Percentiles rank a stretch among this genome's conserved stretches.
These are phyloP conservation scores for Misopates orontium DNA, from an alignment of 257 asterid genomes.

Conservation along the genomic window DNA sequence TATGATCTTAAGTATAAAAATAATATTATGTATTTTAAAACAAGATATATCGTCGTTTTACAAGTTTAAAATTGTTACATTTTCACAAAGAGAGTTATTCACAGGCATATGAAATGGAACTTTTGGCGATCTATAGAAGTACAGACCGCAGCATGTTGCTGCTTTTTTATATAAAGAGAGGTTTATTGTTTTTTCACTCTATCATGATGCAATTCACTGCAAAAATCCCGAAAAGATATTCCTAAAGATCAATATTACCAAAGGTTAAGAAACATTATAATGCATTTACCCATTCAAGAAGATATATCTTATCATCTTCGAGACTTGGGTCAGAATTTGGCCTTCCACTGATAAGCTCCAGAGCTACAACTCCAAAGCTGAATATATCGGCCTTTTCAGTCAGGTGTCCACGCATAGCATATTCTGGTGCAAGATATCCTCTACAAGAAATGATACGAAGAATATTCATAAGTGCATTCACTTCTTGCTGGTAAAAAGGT, in stretches of 20 bases:
- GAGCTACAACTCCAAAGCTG: conserved; percentile 72
- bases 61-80: too few species aligned
- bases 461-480: not conserved
- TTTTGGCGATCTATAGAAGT: not conserved
- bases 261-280: too few species aligned
- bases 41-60: too few species aligned
- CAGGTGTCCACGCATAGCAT: conserved; percentile 76
- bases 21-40: too few species aligned
- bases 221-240: too few species aligned
- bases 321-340: conserved; percentile 56
- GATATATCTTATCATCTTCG: conserved; percentile 56
- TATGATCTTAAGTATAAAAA: too few species aligned
- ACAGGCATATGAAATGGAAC: not conserved
- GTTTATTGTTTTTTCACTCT: too few species aligned
- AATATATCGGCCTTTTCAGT: conserved; percentile 72
- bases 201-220: too few species aligned
- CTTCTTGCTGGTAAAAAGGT: too few species aligned
- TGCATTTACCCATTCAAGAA: conserved; percentile 85
- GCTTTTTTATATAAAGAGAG: not conserved
- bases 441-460: conserved; percentile 29
- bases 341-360: conserved; percentile 67
- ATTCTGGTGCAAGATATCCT: conserved; percentile 83
- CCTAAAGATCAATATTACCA: not conserved
- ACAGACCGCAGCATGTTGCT: not conserved
- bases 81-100: not conserved